These are phyloP conservation scores for Entrophospora sp. DNA, from an alignment of 192 early-diverging fungal species.

Conservation along the genomic window DNA sequence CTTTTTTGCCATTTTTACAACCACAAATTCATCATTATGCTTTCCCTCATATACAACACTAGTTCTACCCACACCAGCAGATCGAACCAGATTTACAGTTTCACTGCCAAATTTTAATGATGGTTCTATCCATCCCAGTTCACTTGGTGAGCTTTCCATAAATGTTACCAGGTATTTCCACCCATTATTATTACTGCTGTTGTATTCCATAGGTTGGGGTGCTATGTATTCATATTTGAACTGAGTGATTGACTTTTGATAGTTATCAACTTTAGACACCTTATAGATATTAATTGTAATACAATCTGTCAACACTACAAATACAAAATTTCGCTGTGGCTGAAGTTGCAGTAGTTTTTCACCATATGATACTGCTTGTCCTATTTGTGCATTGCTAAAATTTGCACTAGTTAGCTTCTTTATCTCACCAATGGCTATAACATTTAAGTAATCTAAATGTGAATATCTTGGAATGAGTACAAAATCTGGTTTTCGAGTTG, in stretches of 20 bases:
- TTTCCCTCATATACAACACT: constrained; percentile 16
- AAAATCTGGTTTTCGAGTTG: constrained; percentile 9
- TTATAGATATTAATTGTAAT: not conserved
- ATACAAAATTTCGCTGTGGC: not conserved
- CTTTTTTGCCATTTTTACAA: constrained; percentile 9
- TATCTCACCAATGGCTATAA: constrained; percentile 1
- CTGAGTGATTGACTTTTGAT: not conserved
- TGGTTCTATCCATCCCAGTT: constrained; percentile 2
- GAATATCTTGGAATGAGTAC: not conserved
- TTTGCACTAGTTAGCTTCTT: not conserved
- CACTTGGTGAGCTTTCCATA: not conserved
- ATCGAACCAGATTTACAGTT: not conserved
- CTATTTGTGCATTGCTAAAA: not conserved
- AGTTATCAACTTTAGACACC: not conserved
- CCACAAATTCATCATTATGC: not conserved
- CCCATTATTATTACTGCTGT: not conserved
- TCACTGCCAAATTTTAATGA: not conserved
- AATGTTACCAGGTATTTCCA: constrained; percentile 9
- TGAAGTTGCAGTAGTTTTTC: constrained; percentile 14
- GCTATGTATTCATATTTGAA: not conserved
- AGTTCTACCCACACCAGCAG: not conserved
- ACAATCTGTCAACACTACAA: not conserved
- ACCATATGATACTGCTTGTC: constrained; percentile 2
- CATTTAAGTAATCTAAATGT: not conserved
- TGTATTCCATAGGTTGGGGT: not conserved